Evolutionary conservation across 192 early-diverging fungal species (phyloP), one percentile per base, ranked within the genome.

Genomic region (Linnemannia zychae): DNA sequence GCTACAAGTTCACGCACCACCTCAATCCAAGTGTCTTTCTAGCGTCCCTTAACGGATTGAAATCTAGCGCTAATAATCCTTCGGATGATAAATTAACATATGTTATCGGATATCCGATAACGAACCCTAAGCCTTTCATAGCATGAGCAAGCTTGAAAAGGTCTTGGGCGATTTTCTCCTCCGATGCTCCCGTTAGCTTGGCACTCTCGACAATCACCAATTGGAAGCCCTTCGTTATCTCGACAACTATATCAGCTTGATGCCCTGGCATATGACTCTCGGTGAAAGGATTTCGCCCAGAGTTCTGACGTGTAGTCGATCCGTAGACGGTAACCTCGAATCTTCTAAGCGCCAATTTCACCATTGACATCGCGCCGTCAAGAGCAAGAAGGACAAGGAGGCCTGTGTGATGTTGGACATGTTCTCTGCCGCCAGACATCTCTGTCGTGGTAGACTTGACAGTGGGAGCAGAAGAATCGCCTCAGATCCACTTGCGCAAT

Each of bases 1-100:
- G 72, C 17, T 73, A 73, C 46, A 71, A 48, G 69, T 71, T 71
- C 69, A 7, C 69, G 69, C 69, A 71, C n/a, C 17, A 71, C 44
- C 47, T 71, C 44, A 48, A 71, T 22, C 69, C 69, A 71, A 46
- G 69, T 49, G 69, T 71, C 44, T 28, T 47, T 70, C 68, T n/a
- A n/a, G n/a, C n/a, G n/a, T n/a, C n/a, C n/a, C n/a, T n/a, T n/a
- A n/a, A n/a, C n/a, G n/a, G n/a, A n/a, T n/a, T n/a, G n/a, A n/a
- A n/a, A n/a, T n/a, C n/a, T n/a, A n/a, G n/a, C n/a, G n/a, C n/a
- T n/a, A n/a, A n/a, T n/a, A n/a, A n/a, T n/a, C n/a, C n/a, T n/a
- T n/a, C n/a, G n/a, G n/a, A n/a, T n/a, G n/a, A n/a, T n/a, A n/a
- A n/a, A n/a, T n/a, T n/a, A n/a, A n/a, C n/a, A n/a, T n/a, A n/a